phyloP scores from a whole-genome alignment of 257 asterid species.

The Penstemon barbatus region DNA sequence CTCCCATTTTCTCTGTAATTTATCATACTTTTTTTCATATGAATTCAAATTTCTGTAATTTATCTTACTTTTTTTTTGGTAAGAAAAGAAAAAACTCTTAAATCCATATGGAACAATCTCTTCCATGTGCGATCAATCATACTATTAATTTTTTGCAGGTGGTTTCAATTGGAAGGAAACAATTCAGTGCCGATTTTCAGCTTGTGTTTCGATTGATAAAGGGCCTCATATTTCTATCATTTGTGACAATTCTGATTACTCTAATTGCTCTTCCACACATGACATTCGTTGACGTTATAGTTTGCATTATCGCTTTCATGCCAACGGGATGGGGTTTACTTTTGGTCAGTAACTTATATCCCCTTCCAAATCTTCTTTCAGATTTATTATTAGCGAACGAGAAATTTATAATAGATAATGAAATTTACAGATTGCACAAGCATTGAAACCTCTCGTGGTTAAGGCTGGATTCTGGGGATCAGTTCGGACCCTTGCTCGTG shows the following conservation, averaged over 20 bases:
- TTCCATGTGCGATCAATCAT: too few species aligned
- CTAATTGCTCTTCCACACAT: conserved; percentile 63
- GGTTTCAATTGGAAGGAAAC: conserved; percentile 67
- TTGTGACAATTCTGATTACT: conserved; percentile 55
- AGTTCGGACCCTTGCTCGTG: conserved; percentile 75
- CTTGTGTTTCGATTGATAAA: conserved; percentile 73
- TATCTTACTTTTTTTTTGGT: too few species aligned
- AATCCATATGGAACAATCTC: too few species aligned
- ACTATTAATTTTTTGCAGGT: conserved; percentile 44
- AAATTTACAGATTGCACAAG: conserved; percentile 73
- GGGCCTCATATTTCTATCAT: conserved; percentile 66
- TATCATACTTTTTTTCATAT: too few species aligned
- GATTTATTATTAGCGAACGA: neutral
- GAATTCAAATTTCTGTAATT: too few species aligned
- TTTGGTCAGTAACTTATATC: conserved; percentile 47
- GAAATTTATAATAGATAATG: neutral
- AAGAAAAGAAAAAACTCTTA: too few species aligned
- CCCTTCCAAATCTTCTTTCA: neutral
- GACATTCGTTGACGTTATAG: conserved; percentile 73
- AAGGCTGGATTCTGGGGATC: conserved; percentile 71
- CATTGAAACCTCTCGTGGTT: conserved; percentile 57
- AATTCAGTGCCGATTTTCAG: conserved; percentile 82
- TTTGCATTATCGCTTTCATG: conserved; percentile 89
- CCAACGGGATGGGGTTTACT: conserved; percentile 99
- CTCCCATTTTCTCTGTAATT: too few species aligned